Conservation (phyloP, 2,329 filamentous ascomycete genomes). For the Fusarium virguliforme region DNA sequence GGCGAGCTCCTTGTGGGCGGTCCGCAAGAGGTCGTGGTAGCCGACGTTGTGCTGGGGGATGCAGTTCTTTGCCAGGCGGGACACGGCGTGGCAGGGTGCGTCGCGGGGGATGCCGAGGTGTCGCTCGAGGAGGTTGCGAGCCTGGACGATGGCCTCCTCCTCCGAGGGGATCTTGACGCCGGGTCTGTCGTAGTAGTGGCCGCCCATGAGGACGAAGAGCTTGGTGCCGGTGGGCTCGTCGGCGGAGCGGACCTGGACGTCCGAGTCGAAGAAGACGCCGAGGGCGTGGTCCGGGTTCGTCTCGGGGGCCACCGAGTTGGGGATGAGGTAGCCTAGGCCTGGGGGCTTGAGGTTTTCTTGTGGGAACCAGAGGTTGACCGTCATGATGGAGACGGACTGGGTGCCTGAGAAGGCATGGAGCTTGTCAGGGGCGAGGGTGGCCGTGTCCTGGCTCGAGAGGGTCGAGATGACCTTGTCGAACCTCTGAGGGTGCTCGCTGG, state of each 20-base stretch:
- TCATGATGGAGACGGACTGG: slow-evolving; percentile 86
- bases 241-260: slow-evolving; percentile 66
- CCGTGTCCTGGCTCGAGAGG: slow-evolving; percentile 67
- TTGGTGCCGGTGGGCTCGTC: slow-evolving; percentile 80
- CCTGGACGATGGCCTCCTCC: slow-evolving; percentile 78
- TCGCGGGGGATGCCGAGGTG: slow-evolving; percentile 80
- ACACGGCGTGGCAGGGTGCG: slow-evolving; percentile 73
- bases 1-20: slow-evolving; percentile 70
- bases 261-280: slow-evolving; percentile 93
- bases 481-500: slow-evolving; percentile 13
- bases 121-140: slow-evolving; percentile 77
- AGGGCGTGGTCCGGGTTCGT: slow-evolving; percentile 88
- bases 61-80: slow-evolving; percentile 76
- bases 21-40: slow-evolving; percentile 75
- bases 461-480: slow-evolving; percentile 77
- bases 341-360: slow-evolving; percentile 73
- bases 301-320: slow-evolving; percentile 77
- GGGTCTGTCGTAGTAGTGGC: slow-evolving; percentile 83
- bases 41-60: slow-evolving; percentile 93
- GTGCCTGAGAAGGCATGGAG: slow-evolving; percentile 69
- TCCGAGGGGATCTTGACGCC: slow-evolving; percentile 67
- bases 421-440: slow-evolving; percentile 54
- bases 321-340: slow-evolving; percentile 95
- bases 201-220: slow-evolving; percentile 94
- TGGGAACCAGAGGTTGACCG: slow-evolving; percentile 90